Evolutionary conservation across 495 filamentous ascomycete genomes (phyloP), one percentile per base, ranked within the genome.

Genomic region (Xeromyces bisporus): DNA sequence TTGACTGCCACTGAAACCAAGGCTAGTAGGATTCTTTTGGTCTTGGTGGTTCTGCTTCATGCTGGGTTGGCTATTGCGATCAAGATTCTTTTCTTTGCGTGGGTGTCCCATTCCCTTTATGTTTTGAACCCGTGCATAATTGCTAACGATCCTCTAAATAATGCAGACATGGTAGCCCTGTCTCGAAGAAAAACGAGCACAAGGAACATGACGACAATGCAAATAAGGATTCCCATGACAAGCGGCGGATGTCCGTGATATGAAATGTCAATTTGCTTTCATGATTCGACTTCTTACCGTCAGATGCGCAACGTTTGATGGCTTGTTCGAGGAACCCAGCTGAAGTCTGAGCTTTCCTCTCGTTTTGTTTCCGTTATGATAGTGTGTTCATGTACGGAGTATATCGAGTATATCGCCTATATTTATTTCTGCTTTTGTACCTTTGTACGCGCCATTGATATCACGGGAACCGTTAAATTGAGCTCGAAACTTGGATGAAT

Each of bases 61-160:
- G 77, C 83, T 12, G 91, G 75, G 9, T 57, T 97, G 41, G 73
- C 87, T 5, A 66, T 96, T 45, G 77, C 87, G 3, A 96, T 97
- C 54, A 94, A 93, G 65, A 70, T 93, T 35, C 57, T 93, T 9
- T 96, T 96, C 68, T 97, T 97, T 60, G 86, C 86, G 55, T 77
- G 50, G 55, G 63, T 53, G 24, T 16, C 32, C 25, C 14, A 25
- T 7, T 38, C 29, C 16, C 23, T n/a, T 15, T 20, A 11, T 17
- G 0, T 12, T 28, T 20, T 13, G 14, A 15, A 24, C 25, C 2
- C 23, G 6, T 41, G 15, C 3, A 8, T 28, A 26, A 9, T 21
- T 33, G 14, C 31, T 45, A n/a, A n/a, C n/a, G n/a, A n/a, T n/a
- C n/a, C 20, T 21, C 20, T 42, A 32, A 44, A 26, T 28, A 21